Evolutionary conservation across 805 yeast genomes (phyloP), one percentile per base, ranked within the genome.

Genomic region (Ogataea pilisensis): DNA sequence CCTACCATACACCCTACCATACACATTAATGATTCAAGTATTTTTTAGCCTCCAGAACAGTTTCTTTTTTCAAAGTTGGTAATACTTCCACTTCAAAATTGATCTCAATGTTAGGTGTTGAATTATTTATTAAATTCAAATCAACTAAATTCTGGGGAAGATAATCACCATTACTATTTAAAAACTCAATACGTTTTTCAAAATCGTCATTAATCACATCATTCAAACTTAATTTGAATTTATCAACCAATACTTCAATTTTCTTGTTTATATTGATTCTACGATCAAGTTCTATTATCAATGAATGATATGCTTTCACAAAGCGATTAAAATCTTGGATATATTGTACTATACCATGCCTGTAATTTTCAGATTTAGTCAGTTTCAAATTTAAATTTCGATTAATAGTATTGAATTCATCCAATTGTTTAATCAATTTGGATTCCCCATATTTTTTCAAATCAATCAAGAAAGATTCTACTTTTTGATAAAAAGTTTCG

Each of bases 281-380:
- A 35, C 89, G 65, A 7, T 71, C 61, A 1, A 76, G 61, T 51
- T 82, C 90, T 16, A 69, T 44, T 0, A 78, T 50, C 40, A 82
- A 54, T 3, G 73, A 66, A 37, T 73, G 65, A 49, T 80, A 82
- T 8, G 86, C 70, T 17, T 60, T 57, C 31, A 68, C 61, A 46
- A 81, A 82, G 34, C 69, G 63, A 16, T 64, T 60, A 47, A 74
- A 82, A 55, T 81, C 79, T 13, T 67, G 65, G 9, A 65, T 61
- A 41, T 51, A 54, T 19, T 51, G 54, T 1, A 30, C 12, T 8
- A 61, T 35, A 14, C 49, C 41, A 8, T 41, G 39, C 25, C 43
- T 49, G 19, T 48, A 43, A 5, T 37, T 44, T 18, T 43, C 45
- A 5, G 52, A 32, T 14, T 38, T 37, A 7, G 27, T 33, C 5